phyloP scores from a whole-genome alignment of 2,329 filamentous ascomycete genomes.

The Pseudogymnoascus sp. region DNA sequence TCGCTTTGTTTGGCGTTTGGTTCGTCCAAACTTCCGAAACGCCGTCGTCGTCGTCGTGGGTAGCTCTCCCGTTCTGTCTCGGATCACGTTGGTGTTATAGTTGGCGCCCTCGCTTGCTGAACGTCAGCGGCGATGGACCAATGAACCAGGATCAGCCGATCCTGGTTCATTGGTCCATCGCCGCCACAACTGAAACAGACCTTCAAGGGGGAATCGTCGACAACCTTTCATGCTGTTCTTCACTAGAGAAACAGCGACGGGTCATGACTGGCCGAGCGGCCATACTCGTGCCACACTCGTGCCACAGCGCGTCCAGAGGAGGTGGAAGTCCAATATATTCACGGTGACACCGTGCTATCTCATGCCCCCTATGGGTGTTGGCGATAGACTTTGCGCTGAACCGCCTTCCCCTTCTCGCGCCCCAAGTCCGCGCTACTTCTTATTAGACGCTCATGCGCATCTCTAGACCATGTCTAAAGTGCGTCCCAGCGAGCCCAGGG shows the following conservation, averaged over 20 bases:
- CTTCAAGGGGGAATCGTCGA: background rate
- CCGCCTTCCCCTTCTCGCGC: background rate
- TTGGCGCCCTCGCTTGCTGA: background rate
- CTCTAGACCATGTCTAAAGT: conserved; percentile 5
- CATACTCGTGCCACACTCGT: background rate
- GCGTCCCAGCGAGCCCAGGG: background rate
- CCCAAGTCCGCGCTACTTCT: background rate
- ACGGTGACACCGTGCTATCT: background rate
- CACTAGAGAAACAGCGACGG: conserved; percentile 2
- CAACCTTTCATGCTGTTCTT: background rate
- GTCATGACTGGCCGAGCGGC: background rate
- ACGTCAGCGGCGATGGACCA: background rate
- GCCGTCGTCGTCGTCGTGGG: background rate
- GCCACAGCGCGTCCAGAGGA: background rate
- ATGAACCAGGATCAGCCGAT: background rate
- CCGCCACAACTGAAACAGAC: conserved; percentile 1
- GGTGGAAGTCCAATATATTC: background rate
- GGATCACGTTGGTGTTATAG: background rate
- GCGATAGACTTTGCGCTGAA: background rate
- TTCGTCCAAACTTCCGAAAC: background rate
- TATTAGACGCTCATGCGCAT: background rate
- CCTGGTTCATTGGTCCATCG: conserved; percentile 1
- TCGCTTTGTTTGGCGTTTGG: background rate
- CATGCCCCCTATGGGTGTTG: background rate
- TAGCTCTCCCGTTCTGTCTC: conserved; percentile 2